Evolutionary conservation across 306 rosid genomes (phyloP).

Genomic region (Crotalaria pallida): DNA sequence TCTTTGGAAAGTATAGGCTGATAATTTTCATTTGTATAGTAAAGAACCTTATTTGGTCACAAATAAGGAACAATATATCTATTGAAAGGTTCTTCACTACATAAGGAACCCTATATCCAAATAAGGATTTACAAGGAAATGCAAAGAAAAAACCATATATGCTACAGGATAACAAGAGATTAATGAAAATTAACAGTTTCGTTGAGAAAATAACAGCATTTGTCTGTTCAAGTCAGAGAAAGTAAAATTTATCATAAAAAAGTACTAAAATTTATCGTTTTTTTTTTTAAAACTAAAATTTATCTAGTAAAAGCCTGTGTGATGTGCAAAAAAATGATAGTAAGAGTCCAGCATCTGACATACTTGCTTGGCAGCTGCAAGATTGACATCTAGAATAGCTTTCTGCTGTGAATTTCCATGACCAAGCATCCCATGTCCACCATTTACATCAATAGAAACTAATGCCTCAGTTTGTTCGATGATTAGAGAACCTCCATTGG

Average conservation of each 20-base stretch:
- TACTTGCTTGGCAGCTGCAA: constrained; percentile 89
- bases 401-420: constrained; percentile 75
- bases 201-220: not conserved
- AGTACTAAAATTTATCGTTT: no score
- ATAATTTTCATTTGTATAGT: not conserved
- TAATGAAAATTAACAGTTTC: not conserved
- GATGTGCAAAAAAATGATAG: constrained; percentile 16
- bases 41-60: no score
- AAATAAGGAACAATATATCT: no score
- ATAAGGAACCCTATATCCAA: no score
- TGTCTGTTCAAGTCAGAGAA: not conserved
- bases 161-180: not conserved
- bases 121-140: no score
- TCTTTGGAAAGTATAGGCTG: not conserved
- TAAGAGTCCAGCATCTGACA: constrained; percentile 22
- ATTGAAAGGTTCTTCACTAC: no score
- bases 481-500: constrained; percentile 86
- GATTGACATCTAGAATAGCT: constrained; percentile 92
- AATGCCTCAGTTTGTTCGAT: constrained; percentile 99
- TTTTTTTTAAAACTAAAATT: no score
- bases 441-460: constrained; percentile 95
- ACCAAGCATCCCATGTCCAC: constrained; percentile 92
- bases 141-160: not conserved
- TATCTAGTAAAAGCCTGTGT: constrained; percentile 13
- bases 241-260: no score